phyloP scores from a whole-genome alignment of 768 basidiomycete genomes.

The Tricholoma hemisulphureum region DNA sequence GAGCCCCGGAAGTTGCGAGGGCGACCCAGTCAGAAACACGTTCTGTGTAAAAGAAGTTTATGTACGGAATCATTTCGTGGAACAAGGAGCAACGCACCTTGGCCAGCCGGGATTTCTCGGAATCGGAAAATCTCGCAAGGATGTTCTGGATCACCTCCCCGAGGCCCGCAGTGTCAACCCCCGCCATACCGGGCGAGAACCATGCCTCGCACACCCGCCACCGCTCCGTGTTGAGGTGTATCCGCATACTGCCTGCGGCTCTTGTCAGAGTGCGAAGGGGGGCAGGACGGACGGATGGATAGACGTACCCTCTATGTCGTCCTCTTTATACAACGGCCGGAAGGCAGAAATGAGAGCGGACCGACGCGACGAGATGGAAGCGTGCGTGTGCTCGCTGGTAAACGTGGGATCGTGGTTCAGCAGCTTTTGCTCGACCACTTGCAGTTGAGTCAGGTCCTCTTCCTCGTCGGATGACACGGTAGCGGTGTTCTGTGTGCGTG shows the following conservation, averaged over 20 bases:
- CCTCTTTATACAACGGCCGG: conserved; percentile 74
- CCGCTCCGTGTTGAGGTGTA: conserved; percentile 88
- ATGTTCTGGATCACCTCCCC: conserved; percentile 90
- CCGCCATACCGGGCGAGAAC: conserved; percentile 93
- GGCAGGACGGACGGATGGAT: neutral
- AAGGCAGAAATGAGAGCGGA: conserved; percentile 88
- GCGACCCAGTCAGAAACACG: conserved; percentile 84
- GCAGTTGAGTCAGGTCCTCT: conserved; percentile 76
- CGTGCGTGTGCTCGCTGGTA: conserved; percentile 77
- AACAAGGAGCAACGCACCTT: conserved; percentile 48
- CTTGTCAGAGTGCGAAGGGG: neutral
- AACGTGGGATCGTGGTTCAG: conserved; percentile 85
- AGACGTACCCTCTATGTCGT: conserved; percentile 57
- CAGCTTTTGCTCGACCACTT: conserved; percentile 75
- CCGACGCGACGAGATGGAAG: conserved; percentile 68
- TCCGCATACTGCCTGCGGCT: conserved; percentile 57
- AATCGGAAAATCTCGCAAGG: conserved; percentile 64
- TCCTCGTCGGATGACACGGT: conserved; percentile 83
- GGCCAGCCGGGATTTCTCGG: conserved; percentile 70
- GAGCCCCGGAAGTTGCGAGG: conserved; percentile 73
- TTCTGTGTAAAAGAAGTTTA: conserved; percentile 50
- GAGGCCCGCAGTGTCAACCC: conserved; percentile 90
- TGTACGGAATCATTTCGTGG: too few species aligned
- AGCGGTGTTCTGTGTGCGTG: conserved; percentile 56
- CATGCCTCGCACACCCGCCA: conserved; percentile 90